A percentile compares a stretch with the other conserved stretches of the same genome.
Evolutionary conservation across 148 eudicot genomes (phyloP).

Genomic region (Tetragonia tetragonoides): DNA sequence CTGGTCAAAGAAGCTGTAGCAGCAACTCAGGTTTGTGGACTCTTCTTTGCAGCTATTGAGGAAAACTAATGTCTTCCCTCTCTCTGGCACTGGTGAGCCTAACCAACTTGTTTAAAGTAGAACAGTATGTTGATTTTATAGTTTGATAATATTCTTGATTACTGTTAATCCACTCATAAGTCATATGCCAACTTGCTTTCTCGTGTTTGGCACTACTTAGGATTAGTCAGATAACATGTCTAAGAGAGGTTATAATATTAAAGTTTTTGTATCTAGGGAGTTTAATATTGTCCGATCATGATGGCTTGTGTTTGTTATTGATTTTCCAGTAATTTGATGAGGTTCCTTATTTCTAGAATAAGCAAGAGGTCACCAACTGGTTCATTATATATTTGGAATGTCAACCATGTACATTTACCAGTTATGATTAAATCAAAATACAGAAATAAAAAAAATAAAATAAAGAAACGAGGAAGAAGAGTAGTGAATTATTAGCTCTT

Average conservation of each 20-base stretch:
- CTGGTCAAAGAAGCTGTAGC: no score
- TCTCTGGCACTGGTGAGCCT: background rate
- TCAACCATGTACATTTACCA: background rate
- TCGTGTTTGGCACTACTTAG: background rate
- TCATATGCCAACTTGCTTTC: background rate
- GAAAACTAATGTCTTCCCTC: background rate
- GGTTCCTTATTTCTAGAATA: no score
- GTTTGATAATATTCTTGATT: background rate
- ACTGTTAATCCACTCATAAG: no score
- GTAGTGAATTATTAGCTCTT: background rate
- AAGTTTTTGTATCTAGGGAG: background rate
- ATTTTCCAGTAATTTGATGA: no score
- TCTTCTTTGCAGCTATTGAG: background rate
- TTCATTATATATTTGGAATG: no score
- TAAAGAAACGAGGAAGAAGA: background rate
- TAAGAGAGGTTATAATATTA: background rate
- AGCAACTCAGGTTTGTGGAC: no score
- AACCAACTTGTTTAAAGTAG: background rate
- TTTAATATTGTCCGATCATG: background rate
- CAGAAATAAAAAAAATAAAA: background rate
- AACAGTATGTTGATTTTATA: background rate
- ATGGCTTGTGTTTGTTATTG: background rate
- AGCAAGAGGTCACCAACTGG: no score
- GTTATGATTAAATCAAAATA: background rate
- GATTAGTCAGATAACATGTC: background rate